These are phyloP conservation scores for Pneumocystis carinii DNA, from an alignment of 1,139 yeast genomes.

Conservation along the genomic window DNA sequence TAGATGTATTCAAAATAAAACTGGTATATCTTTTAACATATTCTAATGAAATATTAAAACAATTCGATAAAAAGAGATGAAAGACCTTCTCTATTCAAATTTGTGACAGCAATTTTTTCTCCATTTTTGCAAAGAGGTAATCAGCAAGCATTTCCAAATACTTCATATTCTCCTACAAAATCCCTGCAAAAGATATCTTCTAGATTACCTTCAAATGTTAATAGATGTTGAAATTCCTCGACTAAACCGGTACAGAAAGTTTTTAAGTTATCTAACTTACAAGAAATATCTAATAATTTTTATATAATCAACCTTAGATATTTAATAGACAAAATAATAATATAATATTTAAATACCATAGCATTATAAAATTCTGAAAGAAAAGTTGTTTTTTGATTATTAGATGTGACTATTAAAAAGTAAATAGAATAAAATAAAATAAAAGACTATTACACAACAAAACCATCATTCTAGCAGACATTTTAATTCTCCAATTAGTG, in stretches of 20 bases:
- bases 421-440: conserved; percentile 18
- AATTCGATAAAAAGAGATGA: neutral
- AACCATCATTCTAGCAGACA: conserved; percentile 47
- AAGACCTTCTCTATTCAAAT: conserved; percentile 30
- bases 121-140: conserved; percentile 49
- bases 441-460: conserved; percentile 26
- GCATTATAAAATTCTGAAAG: conserved; percentile 58
- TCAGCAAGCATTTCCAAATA: conserved; percentile 18
- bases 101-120: conserved; percentile 35
- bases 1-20: conserved; percentile 44
- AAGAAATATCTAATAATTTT: conserved; percentile 43
- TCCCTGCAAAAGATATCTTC: conserved; percentile 33
- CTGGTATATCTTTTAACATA: conserved; percentile 51
- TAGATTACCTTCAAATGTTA: conserved; percentile 36
- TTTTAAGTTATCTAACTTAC: conserved; percentile 47
- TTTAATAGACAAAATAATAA: neutral
- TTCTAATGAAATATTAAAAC: conserved; percentile 19
- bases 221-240: conserved; percentile 38
- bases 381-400: conserved; percentile 24
- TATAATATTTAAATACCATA: conserved; percentile 28
- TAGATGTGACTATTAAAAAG: conserved; percentile 34
- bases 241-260: conserved; percentile 57
- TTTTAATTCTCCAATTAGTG: conserved; percentile 63
- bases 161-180: conserved; percentile 25
- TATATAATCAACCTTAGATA: conserved; percentile 42